phyloP scores from a whole-genome alignment of 495 filamentous ascomycete genomes.

The Rostrohypoxylon terebratum region DNA sequence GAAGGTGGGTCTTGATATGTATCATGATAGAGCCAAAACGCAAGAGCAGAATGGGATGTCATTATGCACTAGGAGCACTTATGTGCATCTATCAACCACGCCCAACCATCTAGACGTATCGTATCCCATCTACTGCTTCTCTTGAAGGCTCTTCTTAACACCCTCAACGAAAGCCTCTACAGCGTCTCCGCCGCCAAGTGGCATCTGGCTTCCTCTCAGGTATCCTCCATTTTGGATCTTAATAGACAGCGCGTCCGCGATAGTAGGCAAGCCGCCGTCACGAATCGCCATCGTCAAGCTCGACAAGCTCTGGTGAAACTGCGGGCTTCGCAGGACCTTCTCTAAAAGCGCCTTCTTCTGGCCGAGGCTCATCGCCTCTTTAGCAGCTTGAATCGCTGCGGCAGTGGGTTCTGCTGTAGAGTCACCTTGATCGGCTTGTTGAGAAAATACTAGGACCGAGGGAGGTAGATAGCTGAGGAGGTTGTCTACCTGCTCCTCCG shows the following conservation, averaged over 20 bases:
- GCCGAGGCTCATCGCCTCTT: constrained; percentile 75
- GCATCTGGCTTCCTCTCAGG: constrained; percentile 77
- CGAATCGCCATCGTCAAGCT: constrained; percentile 87
- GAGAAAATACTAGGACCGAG: constrained; percentile 72
- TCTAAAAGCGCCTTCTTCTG: constrained; percentile 86
- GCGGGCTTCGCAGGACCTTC: constrained; percentile 88
- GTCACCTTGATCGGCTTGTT: constrained; percentile 66
- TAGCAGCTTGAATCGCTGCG: constrained; percentile 74
- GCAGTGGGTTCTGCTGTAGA: constrained; percentile 69
- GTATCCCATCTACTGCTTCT: constrained; percentile 54
- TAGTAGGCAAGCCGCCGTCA: constrained; percentile 91
- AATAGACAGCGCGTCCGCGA: constrained; percentile 86
- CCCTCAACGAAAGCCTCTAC: constrained; percentile 92
- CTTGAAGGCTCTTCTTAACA: constrained; percentile 79
- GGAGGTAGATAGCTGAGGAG: constrained; percentile 82
- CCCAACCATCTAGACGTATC: background rate
- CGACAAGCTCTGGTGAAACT: constrained; percentile 86
- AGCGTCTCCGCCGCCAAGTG: constrained; percentile 87
- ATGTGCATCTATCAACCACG: constrained; percentile 1
- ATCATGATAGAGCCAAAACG: background rate
- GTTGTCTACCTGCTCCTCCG: constrained; percentile 73
- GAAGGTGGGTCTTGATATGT: background rate
- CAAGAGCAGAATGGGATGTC: background rate
- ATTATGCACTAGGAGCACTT: background rate
- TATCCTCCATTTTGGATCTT: constrained; percentile 84